Percentiles rank a stretch among this genome's conserved stretches.
phyloP scores from a whole-genome alignment of 768 basidiomycete genomes.

The Termitomyces sp. region DNA sequence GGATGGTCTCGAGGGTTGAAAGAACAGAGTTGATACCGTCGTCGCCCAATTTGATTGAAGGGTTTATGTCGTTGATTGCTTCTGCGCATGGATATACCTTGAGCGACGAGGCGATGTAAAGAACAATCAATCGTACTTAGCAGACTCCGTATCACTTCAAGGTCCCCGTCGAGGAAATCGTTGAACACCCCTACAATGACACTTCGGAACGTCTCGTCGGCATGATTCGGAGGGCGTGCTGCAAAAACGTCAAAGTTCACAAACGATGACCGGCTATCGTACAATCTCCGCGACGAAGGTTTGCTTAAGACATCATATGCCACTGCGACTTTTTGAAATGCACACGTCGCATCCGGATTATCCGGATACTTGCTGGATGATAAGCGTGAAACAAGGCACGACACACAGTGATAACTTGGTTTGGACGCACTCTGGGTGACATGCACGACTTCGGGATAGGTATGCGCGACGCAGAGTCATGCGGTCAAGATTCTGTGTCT shows the following conservation, averaged over 20 bases:
- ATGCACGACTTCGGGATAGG: constrained; percentile 65
- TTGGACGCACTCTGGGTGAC: constrained; percentile 78
- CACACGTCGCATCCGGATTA: constrained; percentile 71
- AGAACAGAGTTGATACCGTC: constrained; percentile 79
- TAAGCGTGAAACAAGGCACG: constrained; percentile 10
- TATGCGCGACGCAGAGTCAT: constrained; percentile 69
- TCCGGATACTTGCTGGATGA: constrained; percentile 69
- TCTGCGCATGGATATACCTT: constrained; percentile 32
- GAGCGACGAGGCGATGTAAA: neutral
- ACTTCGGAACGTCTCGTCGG: constrained; percentile 76
- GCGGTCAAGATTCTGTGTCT: constrained; percentile 47
- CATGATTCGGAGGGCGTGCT: constrained; percentile 46
- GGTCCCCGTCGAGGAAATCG: constrained; percentile 81
- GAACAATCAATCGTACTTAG: constrained; percentile 47
- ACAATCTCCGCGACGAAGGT: constrained; percentile 60
- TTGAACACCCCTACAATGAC: constrained; percentile 72
- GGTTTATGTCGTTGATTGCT: constrained; percentile 76
- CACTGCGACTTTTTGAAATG: constrained; percentile 83
- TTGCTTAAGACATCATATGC: constrained; percentile 80
- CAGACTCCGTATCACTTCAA: constrained; percentile 77
- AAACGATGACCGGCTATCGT: constrained; percentile 53
- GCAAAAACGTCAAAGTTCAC: constrained; percentile 51
- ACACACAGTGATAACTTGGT: neutral
- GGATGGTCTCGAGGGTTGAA: constrained; percentile 59
- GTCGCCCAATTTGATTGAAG: constrained; percentile 69